Percentiles rank a stretch among this genome's conserved stretches.
Conservation (phyloP, 345 rosid species). For the Theobroma cacao region DNA sequence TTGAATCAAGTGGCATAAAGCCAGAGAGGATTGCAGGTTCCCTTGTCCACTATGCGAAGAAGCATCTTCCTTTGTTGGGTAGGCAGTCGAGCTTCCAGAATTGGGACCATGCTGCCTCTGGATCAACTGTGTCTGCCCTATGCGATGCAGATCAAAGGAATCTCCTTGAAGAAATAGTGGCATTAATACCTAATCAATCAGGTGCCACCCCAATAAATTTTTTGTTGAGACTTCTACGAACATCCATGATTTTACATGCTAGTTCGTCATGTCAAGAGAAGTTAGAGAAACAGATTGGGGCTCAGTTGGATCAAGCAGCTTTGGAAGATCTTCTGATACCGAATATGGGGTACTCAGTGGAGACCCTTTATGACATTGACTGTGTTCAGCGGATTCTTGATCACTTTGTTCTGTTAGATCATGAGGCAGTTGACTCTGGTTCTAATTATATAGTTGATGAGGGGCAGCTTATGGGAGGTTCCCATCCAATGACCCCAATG, state of each 20-base stretch:
- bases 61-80: slow-evolving; percentile 69
- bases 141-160: slow-evolving; percentile 48
- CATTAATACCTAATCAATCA: slow-evolving; percentile 55
- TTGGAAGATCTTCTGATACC: slow-evolving; percentile 83
- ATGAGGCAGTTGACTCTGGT: slow-evolving; percentile 27
- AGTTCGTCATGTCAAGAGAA: slow-evolving; percentile 48
- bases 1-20: slow-evolving; percentile 54
- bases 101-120: slow-evolving; percentile 21
- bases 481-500: slow-evolving; percentile 52
- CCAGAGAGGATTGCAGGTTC: slow-evolving; percentile 59
- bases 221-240: slow-evolving; percentile 75
- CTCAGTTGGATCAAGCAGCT: slow-evolving; percentile 68
- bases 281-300: slow-evolving; percentile 73
- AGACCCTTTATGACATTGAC: slow-evolving; percentile 79
- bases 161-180: slow-evolving; percentile 77
- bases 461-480: slow-evolving; percentile 43
- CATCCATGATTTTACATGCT: slow-evolving; percentile 63
- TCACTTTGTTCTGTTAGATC: slow-evolving; percentile 54
- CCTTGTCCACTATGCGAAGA: slow-evolving; percentile 57
- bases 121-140: slow-evolving; percentile 27
- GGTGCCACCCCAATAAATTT: slow-evolving; percentile 63
- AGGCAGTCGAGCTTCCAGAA: slow-evolving; percentile 39
- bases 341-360: slow-evolving; percentile 63
- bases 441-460: slow-evolving; percentile 44
- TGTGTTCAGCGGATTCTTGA: slow-evolving; percentile 83